Evolutionary conservation across 225 moss, liverwort and hornwort genomes (phyloP), one percentile per base, ranked within the genome.

Genomic region (Antitrichia curtipendula): DNA sequence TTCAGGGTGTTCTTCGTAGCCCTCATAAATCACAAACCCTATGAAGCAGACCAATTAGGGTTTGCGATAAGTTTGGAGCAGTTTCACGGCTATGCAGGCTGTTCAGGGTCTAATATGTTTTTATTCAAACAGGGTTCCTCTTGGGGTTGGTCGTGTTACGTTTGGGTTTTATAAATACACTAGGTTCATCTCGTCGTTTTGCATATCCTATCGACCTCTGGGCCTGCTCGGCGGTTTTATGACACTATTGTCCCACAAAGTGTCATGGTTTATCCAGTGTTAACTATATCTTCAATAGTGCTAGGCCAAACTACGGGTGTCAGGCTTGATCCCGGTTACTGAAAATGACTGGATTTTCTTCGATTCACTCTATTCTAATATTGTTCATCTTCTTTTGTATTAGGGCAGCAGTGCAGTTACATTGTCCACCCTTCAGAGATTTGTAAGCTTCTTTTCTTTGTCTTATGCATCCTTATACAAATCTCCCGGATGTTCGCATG

Each of bases 341-440:
- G 68, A 47, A 71, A 66, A 45, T 61, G 61, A 64, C 16, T 62
- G 41, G 58, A 43, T 32, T 86, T 83, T 47, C 47, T 56, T 83
- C 16, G 38, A 76, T 84, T 60, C 4, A 82, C 71, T 60, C 72
- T 86, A 31, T 66, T 59, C 29, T 85, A 54, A 84, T 85, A 27
- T 31, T 76, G 27, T 28, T 75, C 81, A 45, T 59, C 64, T 77
- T 82, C 36, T 72, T 70, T 84, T 78, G 28, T 65, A n/a, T 59
- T 88, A 96, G 96, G 98, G 98, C 65, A 97, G 98, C 88, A 95
- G 97, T 85, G 98, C 94, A 61, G 85, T 98, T 53, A 96, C 96
- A 27, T 92, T 97, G 87, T 97, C 98, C 74, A 95, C 96, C n/a
- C 94, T 98, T 77, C 97, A 98, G 89, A 89, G 93, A 87, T 85